Base-by-base conservation (phyloP, 768 basidiomycete genomes). In the Termitomyces sp. region DNA sequence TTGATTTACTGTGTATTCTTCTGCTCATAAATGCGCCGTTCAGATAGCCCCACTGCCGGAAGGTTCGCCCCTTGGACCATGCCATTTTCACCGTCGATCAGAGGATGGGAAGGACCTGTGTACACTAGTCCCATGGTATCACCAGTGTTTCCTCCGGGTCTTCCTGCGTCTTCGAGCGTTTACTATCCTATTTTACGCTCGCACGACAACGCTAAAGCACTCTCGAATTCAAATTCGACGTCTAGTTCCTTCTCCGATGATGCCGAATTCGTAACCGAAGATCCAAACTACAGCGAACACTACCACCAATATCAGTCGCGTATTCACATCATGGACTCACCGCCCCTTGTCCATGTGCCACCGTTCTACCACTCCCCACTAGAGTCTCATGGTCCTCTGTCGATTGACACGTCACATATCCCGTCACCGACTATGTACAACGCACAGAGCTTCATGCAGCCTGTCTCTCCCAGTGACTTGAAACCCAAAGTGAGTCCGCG, bases 281-380 rank as follows among this genome's bases (percentile, higher is more conserved):
- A 76, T 66, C 76, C 75, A 38, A 69, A 71, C 59, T 77, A 72
- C 57, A 61, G 60, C 56, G 76, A 77, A 61, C 75, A 76, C 60
- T 58, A 67, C 14, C 74, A 77, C 56, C 68, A 67, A 44, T 68
- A 75, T 55, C 76, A 76, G 63, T 76, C 76, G n/a, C 70, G 70
- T 62, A 63, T 77, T 36, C 66, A 62, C 41, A 64, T 75, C 30
- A 62, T 65, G n/a, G 73, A 75, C 22, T 68, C 69, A 33, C 64
- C 66, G 4, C 68, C 71, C 2, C 46, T 71, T 45, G 59, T 72
- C 22, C 74, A 75, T 58, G 68, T 72, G 20, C 64, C 72, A 9
- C 72, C 72, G 5, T 69, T 69, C 46, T 71, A 70, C 33, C 51
- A 48, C 22, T 40, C 56, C 8, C 49, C 56, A 26, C 38, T 41